Evolutionary conservation across 2,329 filamentous ascomycete genomes (phyloP), one percentile per base, ranked within the genome.

Genomic region (Ophiostoma angusticollis): DNA sequence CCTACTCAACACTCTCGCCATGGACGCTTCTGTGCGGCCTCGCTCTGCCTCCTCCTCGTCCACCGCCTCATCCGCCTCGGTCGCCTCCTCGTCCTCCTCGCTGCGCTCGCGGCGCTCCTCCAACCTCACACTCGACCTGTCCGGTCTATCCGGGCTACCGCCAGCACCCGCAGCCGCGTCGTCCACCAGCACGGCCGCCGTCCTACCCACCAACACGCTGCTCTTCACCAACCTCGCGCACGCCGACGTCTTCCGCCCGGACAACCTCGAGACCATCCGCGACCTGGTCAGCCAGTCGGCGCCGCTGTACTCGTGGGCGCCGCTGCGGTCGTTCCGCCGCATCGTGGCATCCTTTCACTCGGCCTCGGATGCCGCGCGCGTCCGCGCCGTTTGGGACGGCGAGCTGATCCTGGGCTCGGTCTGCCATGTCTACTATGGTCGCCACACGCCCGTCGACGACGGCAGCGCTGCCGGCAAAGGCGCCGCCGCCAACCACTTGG

Each of bases 201-300:
- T 81, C 19, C 74, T 78, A 39, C 80, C 82, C 6, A 82, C 80
- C 49, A 91, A 91, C 65, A 91, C 84, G 0, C 76, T 91, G 41
- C 74, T 91, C 53, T 80, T 91, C 55, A 91, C 84, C 52, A 85
- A 85, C 62, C 74, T 91, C 44, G 64, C 78, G 53, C 74, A 84
- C 48, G 62, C 68, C 43, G 76, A 80, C 52, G 77, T 85, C 62
- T 91, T 89, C 68, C 67, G 73, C 42, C 67, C 80, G 14, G 70
- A 79, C 45, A 85, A 84, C 59, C 69, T 89, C 43, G 72, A 80
- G 51, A 75, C 72, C 44, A 82, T 89, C 52, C 78, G 77, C 54
- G 69, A 77, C 39, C 74, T 84, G 43, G 78, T 91, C 57, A 64
- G 72, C 52, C 59, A 71, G 35, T 74, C 78, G n/a, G 80, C 80